These are phyloP conservation scores for Erodium maritimum DNA, from an alignment of 345 rosid genomes.

Conservation along the genomic window DNA sequence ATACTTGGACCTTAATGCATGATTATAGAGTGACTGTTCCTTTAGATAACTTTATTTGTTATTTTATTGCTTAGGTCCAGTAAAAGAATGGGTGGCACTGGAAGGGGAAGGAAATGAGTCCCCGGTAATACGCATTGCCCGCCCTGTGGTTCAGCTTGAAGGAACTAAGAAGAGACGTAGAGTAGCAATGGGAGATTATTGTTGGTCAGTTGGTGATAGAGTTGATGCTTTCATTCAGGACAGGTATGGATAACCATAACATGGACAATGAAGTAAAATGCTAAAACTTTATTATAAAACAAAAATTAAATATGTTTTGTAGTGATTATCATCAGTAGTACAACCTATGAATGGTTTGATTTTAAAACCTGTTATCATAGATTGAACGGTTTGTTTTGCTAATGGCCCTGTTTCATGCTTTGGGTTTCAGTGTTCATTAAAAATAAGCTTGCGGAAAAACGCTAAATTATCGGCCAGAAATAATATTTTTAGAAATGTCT, in stretches of 20 bases:
- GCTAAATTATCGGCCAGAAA: too few species aligned
- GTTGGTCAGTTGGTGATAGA: constrained; percentile 85
- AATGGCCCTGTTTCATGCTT: constrained; percentile 1
- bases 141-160: constrained; percentile 62
- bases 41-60: constrained; percentile 8
- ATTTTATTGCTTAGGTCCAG: constrained; percentile 50
- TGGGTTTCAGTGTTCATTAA: neutral
- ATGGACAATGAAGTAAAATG: neutral
- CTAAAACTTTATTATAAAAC: neutral
- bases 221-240: constrained; percentile 81
- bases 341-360: too few species aligned
- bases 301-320: neutral
- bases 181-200: constrained; percentile 56
- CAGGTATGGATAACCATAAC: constrained; percentile 32
- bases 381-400: neutral
- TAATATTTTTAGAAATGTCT: too few species aligned
- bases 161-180: constrained; percentile 95
- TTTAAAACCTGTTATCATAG: too few species aligned
- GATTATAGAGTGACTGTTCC: neutral
- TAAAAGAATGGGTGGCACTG: constrained; percentile 84
- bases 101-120: constrained; percentile 40
- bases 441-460: neutral
- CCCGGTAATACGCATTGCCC: constrained; percentile 70
- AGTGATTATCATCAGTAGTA: neutral
- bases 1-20: neutral